A percentile compares a stretch with the other conserved stretches of the same genome.
These are phyloP conservation scores for Graphilbum fragrans DNA, from an alignment of 2,329 filamentous ascomycete species.

Conservation along the genomic window DNA sequence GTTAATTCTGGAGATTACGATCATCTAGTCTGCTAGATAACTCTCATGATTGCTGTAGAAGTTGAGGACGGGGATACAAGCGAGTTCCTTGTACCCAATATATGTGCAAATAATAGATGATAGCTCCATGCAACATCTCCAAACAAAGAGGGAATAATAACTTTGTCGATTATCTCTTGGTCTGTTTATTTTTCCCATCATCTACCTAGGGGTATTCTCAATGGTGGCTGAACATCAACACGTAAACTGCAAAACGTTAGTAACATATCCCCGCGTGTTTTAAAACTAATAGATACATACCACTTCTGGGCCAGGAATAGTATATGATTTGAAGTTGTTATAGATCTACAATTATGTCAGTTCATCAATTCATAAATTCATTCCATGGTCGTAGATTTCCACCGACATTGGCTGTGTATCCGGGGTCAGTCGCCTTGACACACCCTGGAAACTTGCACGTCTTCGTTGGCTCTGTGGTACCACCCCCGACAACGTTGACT, in stretches of 20 bases:
- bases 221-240: background rate
- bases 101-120: too few species aligned
- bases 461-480: conserved; percentile 17
- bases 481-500: conserved; percentile 29
- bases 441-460: conserved; percentile 24
- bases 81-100: too few species aligned
- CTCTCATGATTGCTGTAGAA: too few species aligned
- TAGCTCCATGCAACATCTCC: too few species aligned
- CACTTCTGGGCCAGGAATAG: conserved; percentile 8
- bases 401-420: conserved; percentile 32
- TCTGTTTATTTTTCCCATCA: background rate
- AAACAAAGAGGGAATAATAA: background rate
- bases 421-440: conserved; percentile 20
- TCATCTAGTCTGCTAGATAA: too few species aligned
- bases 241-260: background rate
- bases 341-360: conserved; percentile 6
- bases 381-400: too few species aligned
- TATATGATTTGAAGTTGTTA: conserved; percentile 11
- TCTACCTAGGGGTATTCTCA: background rate
- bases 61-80: too few species aligned
- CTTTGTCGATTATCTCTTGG: background rate
- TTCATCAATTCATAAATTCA: too few species aligned
- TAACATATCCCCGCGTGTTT: background rate
- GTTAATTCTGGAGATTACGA: too few species aligned
- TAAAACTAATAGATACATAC: conserved; percentile 1